These are phyloP conservation scores for Chrysopogon serrulatus DNA, from an alignment of 176 grass and related monocot genomes.

Conservation along the genomic window DNA sequence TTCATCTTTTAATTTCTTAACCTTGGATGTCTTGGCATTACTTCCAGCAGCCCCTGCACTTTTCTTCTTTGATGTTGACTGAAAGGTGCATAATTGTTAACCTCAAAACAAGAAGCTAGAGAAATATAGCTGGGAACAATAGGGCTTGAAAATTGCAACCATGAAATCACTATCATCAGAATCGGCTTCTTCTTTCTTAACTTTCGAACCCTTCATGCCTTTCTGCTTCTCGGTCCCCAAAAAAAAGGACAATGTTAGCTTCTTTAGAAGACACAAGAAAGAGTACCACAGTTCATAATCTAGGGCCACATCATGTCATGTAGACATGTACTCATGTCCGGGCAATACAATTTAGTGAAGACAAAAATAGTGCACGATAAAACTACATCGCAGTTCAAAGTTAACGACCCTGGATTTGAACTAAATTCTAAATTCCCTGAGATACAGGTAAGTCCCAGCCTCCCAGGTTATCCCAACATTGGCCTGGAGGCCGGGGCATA, in stretches of 20 bases:
- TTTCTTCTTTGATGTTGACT: constrained; percentile 30
- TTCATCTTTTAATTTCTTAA: constrained; percentile 50
- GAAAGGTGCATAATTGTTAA: constrained; percentile 10
- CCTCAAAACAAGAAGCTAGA: not conserved
- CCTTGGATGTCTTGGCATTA: constrained; percentile 26
- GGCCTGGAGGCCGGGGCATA: too few species aligned
- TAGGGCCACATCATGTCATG: not conserved
- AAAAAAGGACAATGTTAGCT: not conserved
- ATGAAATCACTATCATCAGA: constrained; percentile 28
- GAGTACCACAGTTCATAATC: not conserved
- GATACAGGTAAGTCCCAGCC: not conserved
- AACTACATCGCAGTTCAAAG: not conserved
- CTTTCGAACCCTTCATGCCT: constrained; percentile 36
- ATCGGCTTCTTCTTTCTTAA: constrained; percentile 35
- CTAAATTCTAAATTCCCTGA: not conserved
- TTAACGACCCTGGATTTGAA: too few species aligned
- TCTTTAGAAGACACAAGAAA: not conserved
- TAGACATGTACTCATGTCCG: not conserved
- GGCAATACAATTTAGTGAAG: not conserved
- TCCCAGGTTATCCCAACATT: not conserved
- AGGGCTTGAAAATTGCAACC: constrained; percentile 13
- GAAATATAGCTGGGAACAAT: constrained; percentile 7
- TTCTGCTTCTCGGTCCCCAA: constrained; percentile 36
- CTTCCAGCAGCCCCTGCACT: not conserved
- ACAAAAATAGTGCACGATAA: not conserved